Percentiles rank a stretch among this genome's conserved stretches.
Evolutionary conservation across 768 basidiomycete species (phyloP).

Genomic region (Suillus subalutaceus): DNA sequence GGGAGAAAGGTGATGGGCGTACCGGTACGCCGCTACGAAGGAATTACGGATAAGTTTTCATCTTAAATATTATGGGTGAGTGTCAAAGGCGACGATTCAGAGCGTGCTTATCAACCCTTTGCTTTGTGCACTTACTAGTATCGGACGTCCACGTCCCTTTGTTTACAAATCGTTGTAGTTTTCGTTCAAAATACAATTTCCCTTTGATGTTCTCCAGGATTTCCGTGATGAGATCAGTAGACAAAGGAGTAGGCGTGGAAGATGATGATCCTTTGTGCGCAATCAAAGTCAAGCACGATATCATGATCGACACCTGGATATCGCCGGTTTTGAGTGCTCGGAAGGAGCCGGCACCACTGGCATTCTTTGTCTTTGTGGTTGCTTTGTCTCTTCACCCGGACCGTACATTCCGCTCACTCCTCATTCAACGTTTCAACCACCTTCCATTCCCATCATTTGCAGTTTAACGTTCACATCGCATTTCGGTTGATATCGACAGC

Average conservation of each 20-base stretch:
- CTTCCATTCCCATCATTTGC: not conserved
- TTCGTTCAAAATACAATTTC: not conserved
- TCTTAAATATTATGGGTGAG: not conserved
- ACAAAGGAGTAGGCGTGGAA: not conserved
- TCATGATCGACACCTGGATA: not conserved
- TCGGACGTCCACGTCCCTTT: not conserved
- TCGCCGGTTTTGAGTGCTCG: not conserved
- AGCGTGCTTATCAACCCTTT: not conserved
- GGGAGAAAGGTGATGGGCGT: constrained; percentile 20
- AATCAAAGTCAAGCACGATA: not conserved
- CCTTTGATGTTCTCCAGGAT: not conserved
- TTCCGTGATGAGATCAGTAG: not conserved
- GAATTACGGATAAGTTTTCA: constrained; percentile 17
- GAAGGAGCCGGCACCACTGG: not conserved
- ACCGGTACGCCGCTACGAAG: constrained; percentile 33
- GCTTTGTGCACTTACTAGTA: not conserved
- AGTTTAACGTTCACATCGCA: not conserved
- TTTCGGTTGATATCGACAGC: not conserved
- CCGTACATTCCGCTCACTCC: not conserved
- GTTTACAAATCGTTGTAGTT: too few relatives aligned
- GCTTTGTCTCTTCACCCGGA: not conserved
- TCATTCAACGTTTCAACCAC: too few relatives aligned
- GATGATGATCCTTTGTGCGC: not conserved
- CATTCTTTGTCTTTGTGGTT: not conserved
- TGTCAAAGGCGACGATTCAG: not conserved